Conservation (phyloP, 2,329 filamentous ascomycete genomes). For the Diplodia corticola region DNA sequence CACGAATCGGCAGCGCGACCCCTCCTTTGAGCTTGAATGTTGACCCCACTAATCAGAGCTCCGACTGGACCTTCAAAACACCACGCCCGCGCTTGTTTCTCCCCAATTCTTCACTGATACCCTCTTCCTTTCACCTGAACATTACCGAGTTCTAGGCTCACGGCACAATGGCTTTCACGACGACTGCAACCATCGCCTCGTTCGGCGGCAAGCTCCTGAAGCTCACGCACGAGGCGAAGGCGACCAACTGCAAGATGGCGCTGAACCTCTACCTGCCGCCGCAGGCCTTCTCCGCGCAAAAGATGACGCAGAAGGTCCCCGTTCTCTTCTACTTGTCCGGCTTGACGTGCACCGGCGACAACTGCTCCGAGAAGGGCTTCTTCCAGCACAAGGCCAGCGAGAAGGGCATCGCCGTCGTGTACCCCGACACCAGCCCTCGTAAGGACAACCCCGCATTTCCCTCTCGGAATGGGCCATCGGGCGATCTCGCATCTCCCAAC, state of each 20-base stretch:
- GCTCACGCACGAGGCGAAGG: constrained; percentile 78
- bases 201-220: constrained; percentile 96
- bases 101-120: not conserved
- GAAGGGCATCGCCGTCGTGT: constrained; percentile 86
- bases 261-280: constrained; percentile 91
- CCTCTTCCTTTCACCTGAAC: not conserved
- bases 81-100: not conserved
- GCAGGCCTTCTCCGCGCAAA: constrained; percentile 55
- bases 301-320: constrained; percentile 64
- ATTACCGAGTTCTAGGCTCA: not conserved
- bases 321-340: constrained; percentile 92
- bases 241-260: constrained; percentile 84
- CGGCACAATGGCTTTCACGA: constrained; percentile 69
- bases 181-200: constrained; percentile 82
- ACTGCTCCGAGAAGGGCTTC: constrained; percentile 77
- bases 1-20: constrained; percentile 21
- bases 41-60: constrained; percentile 22
- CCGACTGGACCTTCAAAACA: constrained; percentile 21
- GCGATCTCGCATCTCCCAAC: constrained; percentile 1
- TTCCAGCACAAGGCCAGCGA: constrained; percentile 80
- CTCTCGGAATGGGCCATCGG: not conserved
- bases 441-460: constrained; percentile 32
- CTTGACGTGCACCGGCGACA: constrained; percentile 89
- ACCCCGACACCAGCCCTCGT: constrained; percentile 93
- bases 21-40: constrained; percentile 14